Conservation (phyloP, 2,329 filamentous ascomycete species). For the Exophiala dermatitidis region DNA sequence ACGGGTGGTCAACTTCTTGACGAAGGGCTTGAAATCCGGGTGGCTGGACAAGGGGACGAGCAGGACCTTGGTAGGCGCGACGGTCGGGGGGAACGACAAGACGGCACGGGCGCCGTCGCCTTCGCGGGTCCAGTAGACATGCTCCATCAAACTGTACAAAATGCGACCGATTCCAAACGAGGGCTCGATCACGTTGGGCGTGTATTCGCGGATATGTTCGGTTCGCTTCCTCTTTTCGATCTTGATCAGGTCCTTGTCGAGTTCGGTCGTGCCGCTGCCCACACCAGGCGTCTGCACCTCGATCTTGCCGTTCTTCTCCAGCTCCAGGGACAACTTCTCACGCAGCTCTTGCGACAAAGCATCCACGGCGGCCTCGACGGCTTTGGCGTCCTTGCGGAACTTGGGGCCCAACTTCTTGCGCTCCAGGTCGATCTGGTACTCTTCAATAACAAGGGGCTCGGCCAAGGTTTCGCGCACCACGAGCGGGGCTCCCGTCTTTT, state of each 20-base stretch:
- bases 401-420: conserved; percentile 93
- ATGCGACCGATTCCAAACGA: conserved; percentile 97
- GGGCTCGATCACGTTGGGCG: conserved; percentile 91
- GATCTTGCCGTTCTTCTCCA: conserved; percentile 68
- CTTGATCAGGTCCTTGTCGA: conserved; percentile 69
- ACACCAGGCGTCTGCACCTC: conserved; percentile 64
- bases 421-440: conserved; percentile 80
- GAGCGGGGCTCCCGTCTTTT: conserved; percentile 81
- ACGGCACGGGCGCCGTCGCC: conserved; percentile 79
- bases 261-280: conserved; percentile 65
- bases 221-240: conserved; percentile 77
- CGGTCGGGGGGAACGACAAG: conserved; percentile 64
- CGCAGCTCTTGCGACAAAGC: conserved; percentile 71
- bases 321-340: conserved; percentile 67
- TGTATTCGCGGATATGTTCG: conserved; percentile 83
- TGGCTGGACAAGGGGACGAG: conserved; percentile 83
- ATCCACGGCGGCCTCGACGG: conserved; percentile 71
- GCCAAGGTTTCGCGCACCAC: conserved; percentile 75
- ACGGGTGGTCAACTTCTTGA: conserved; percentile 64
- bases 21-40: conserved; percentile 68
- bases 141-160: conserved; percentile 86
- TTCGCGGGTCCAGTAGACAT: conserved; percentile 87
- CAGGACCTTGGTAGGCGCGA: conserved; percentile 93
- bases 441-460: conserved; percentile 70
- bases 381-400: conserved; percentile 91